phyloP scores from a whole-genome alignment of 2,329 filamentous ascomycete species.

The Fonsecaea erecta region DNA sequence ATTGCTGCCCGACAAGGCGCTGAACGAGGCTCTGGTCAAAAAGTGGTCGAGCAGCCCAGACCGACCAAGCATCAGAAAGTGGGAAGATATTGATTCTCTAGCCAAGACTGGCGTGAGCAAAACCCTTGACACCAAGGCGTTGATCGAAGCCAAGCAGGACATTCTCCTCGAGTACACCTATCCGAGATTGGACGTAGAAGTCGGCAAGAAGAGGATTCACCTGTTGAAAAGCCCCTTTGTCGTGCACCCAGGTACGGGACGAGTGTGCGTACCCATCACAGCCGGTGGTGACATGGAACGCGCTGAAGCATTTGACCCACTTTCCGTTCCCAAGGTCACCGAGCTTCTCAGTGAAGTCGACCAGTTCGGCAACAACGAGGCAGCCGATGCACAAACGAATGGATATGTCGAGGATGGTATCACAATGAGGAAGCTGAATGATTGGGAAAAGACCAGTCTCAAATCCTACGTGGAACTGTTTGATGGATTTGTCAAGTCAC shows the following conservation, averaged over 20 bases:
- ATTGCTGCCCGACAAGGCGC: constrained; percentile 78
- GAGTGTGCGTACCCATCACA: constrained; percentile 96
- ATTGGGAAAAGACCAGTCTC: constrained; percentile 97
- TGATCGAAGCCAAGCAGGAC: constrained; percentile 91
- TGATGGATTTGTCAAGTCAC: constrained; percentile 73
- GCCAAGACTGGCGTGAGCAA: constrained; percentile 77
- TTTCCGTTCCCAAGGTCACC: constrained; percentile 86
- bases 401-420: constrained; percentile 42
- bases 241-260: constrained; percentile 89
- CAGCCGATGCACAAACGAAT: constrained; percentile 46
- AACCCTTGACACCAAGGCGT: constrained; percentile 70
- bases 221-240: constrained; percentile 97
- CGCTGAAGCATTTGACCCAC: constrained; percentile 83
- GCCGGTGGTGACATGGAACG: constrained; percentile 48
- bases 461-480: constrained; percentile 94
- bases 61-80: constrained; percentile 78
- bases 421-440: constrained; percentile 60
- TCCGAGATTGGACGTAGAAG: constrained; percentile 92
- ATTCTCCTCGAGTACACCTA: constrained; percentile 98
- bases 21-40: constrained; percentile 78
- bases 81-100: constrained; percentile 88
- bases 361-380: constrained; percentile 64
- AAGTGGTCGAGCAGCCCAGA: constrained; percentile 89
- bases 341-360: constrained; percentile 84
- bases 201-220: constrained; percentile 97